Evolutionary conservation across 2,329 filamentous ascomycete species (phyloP).

Genomic region (Ambrosiella cleistominuta): DNA sequence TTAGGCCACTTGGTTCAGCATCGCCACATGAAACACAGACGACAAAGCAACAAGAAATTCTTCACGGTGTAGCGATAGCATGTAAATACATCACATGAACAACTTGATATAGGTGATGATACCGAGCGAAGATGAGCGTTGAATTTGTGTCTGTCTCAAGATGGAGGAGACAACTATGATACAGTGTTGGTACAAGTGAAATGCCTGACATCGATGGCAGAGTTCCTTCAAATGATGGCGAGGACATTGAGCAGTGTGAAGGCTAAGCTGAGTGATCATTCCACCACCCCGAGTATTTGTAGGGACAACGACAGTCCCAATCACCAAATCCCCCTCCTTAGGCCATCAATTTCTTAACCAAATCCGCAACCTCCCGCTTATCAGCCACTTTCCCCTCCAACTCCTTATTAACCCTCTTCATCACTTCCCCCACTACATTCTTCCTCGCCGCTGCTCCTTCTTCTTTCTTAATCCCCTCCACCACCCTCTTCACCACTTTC

Average conservation of each 20-base stretch:
- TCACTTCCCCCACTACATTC: constrained; percentile 38
- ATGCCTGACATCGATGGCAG: background rate
- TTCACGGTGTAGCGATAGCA: no score
- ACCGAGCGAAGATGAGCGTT: no score
- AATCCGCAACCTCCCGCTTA: constrained; percentile 38
- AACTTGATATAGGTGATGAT: background rate
- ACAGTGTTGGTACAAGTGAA: constrained; percentile 5
- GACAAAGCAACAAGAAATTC: no score
- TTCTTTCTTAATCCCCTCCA: constrained; percentile 32
- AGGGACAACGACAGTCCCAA: background rate
- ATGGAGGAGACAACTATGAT: background rate
- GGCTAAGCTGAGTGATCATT: background rate
- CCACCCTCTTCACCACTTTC: constrained; percentile 30
- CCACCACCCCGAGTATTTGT: no score
- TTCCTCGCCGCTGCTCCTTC: constrained; percentile 26
- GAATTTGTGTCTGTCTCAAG: background rate
- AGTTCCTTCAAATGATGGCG: background rate
- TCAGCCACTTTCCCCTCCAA: constrained; percentile 49
- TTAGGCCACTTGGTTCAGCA: no score
- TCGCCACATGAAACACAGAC: no score
- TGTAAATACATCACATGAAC: background rate
- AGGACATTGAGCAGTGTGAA: background rate
- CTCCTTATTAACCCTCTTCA: constrained; percentile 40
- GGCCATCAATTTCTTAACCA: constrained; percentile 35
- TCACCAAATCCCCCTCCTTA: background rate